These are phyloP conservation scores for Kregervanrija pseudodelftensis DNA, from an alignment of 805 yeast genomes.

Conservation along the genomic window DNA sequence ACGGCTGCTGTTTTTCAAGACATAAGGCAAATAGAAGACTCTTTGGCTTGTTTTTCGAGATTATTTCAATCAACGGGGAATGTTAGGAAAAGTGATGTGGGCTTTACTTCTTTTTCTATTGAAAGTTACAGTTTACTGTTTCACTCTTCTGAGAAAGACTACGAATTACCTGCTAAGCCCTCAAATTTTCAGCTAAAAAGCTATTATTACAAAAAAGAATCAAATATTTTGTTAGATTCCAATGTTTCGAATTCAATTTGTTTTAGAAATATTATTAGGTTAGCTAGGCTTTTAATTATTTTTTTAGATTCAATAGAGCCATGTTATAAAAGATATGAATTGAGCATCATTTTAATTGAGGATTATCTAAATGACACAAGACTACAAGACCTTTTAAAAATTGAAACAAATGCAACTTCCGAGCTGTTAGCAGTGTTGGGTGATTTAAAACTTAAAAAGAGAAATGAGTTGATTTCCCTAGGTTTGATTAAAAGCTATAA, in stretches of 20 bases:
- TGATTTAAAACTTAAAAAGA: slow-evolving; percentile 40
- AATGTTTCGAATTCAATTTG: slow-evolving; percentile 19
- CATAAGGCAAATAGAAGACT: slow-evolving; percentile 54
- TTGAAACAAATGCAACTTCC: neutral
- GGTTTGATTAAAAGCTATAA: slow-evolving; percentile 25
- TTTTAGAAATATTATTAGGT: slow-evolving; percentile 23
- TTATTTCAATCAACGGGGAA: slow-evolving; percentile 25
- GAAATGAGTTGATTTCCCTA: slow-evolving; percentile 34
- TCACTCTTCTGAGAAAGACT: slow-evolving; percentile 3
- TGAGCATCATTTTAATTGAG: slow-evolving; percentile 34
- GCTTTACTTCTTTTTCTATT: too few relatives aligned
- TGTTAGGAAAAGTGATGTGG: slow-evolving; percentile 10
- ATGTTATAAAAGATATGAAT: slow-evolving; percentile 30
- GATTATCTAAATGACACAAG: slow-evolving; percentile 27
- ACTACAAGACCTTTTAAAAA: slow-evolving; percentile 15
- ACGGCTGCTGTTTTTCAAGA: slow-evolving; percentile 34
- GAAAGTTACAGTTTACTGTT: too few relatives aligned
- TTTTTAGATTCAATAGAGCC: slow-evolving; percentile 20
- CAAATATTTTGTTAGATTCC: slow-evolving; percentile 14
- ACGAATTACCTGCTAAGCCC: slow-evolving; percentile 1
- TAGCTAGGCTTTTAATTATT: slow-evolving; percentile 21
- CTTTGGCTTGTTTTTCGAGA: slow-evolving; percentile 44
- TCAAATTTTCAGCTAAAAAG: slow-evolving; percentile 16
- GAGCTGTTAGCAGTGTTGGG: slow-evolving; percentile 36
- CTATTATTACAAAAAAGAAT: slow-evolving; percentile 16